Evolutionary conservation across 768 basidiomycete species (phyloP), one percentile per base, ranked within the genome.

Genomic region (Leccinum pellstonianum): DNA sequence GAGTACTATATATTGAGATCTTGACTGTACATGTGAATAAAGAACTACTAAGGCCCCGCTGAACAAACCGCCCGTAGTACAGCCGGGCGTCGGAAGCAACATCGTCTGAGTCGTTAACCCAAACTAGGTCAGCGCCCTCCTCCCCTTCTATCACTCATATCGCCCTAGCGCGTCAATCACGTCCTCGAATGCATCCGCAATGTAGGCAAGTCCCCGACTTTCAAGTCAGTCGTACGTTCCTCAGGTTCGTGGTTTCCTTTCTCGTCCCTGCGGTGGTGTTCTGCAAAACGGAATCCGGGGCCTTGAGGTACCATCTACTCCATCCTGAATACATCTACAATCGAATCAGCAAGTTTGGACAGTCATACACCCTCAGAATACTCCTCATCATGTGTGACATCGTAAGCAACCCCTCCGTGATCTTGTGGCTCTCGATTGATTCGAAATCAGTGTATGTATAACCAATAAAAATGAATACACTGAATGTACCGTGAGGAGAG

Each of bases 271-370:
- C 15, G n/a, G 23, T 37, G 29, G 10, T 19, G 38, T 52, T 56
- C 56, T 62, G n/a, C 62, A n/a, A 9, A 5, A 59, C 73, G 29
- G 29, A 29, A 29, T 29, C 8, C 9, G 29, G 29, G 29, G 29
- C 29, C 29, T 29, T 98, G 64, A 90, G 86, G 68, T 98, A 98
- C 66, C 95, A 98, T 68, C 90, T 95, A 53, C 83, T 99, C 12
- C 97, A 98, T 73, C 96, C 97, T 15, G 97, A 98, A 73, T 99
- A 99, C 71, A 88, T 99, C 58, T 92, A 93, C 71, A 83, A 83
- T 54, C 87, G 97, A 11, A 94, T 99, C 59, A 89, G 93, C 67
- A 88, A 86, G 65, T 84, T 99, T 23, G 91, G 88, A 5, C 82
- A 81, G 37, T 83, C 85, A 2, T 98, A 94, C 73, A 90, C 83